Percentiles rank a stretch among this genome's conserved stretches.
phyloP scores from a whole-genome alignment of 352 stramenopile species.

The Globisporangium solare region DNA sequence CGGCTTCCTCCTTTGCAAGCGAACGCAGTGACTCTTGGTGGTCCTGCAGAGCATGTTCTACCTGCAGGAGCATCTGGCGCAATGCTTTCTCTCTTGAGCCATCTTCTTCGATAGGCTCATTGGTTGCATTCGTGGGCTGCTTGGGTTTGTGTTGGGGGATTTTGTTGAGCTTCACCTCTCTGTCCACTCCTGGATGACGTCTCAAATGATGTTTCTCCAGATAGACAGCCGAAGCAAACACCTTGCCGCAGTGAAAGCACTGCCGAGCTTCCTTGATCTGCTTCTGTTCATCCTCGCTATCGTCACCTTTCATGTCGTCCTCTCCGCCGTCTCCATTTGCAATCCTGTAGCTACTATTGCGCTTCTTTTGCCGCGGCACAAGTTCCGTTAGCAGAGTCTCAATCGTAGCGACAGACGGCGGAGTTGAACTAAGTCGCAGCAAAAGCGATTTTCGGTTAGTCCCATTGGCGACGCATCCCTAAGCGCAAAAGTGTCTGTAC shows the following conservation, averaged over 20 bases:
- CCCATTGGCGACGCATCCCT: neutral
- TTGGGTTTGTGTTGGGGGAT: no score
- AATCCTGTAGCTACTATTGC: constrained; percentile 1
- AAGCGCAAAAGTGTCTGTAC: constrained; percentile 16
- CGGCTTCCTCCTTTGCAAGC: constrained; percentile 36
- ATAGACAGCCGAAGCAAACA: constrained; percentile 60
- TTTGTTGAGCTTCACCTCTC: constrained; percentile 10
- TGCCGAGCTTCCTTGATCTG: constrained; percentile 40
- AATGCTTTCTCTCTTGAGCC: constrained; percentile 17
- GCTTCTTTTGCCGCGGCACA: constrained; percentile 19
- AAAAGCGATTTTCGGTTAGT: neutral
- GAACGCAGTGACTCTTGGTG: constrained; percentile 46
- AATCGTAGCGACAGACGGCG: constrained; percentile 51
- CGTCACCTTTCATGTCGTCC: neutral
- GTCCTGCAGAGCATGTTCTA: constrained; percentile 38
- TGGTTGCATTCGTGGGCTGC: neutral
- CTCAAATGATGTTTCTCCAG: constrained; percentile 59
- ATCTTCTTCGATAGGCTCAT: constrained; percentile 4
- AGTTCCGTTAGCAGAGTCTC: constrained; percentile 49
- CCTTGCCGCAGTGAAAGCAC: constrained; percentile 59
- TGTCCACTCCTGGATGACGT: constrained; percentile 32
- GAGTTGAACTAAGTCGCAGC: constrained; percentile 30
- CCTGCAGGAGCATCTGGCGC: constrained; percentile 46
- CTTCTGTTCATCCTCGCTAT: neutral
- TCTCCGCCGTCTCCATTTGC: constrained; percentile 3